A percentile compares a stretch with the other conserved stretches of the same genome.
These are phyloP conservation scores for Lachancea fermentati DNA, from an alignment of 805 yeast genomes.

Conservation along the genomic window DNA sequence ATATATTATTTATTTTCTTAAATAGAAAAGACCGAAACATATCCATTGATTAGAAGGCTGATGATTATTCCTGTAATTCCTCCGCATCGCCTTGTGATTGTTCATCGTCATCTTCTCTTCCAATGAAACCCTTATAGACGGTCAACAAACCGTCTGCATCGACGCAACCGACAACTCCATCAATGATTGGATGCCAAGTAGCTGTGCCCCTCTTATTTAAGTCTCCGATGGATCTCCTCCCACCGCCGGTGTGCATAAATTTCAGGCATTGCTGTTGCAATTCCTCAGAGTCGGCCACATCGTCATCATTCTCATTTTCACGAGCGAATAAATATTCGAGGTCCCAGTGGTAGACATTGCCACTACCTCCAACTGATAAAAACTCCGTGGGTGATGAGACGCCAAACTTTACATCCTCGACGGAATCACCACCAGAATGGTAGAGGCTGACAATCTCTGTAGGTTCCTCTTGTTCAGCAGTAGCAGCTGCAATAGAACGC, in stretches of 20 bases:
- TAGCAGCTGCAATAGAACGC: conserved; percentile 26
- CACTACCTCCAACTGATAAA: conserved; percentile 29
- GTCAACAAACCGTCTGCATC: conserved; percentile 26
- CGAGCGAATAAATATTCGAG: conserved; percentile 34
- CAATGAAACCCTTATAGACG: conserved; percentile 27
- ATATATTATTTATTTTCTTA: neutral
- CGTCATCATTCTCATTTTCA: conserved; percentile 41
- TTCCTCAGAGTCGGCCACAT: conserved; percentile 38
- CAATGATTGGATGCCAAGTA: conserved; percentile 27
- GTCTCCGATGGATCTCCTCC: conserved; percentile 18
- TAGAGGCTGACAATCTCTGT: conserved; percentile 23
- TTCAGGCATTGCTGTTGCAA: conserved; percentile 27
- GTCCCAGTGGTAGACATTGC: conserved; percentile 34
- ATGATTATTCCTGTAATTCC: too few relatives aligned
- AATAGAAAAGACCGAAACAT: neutral
- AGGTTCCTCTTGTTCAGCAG: conserved; percentile 20
- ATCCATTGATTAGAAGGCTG: neutral
- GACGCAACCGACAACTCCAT: conserved; percentile 24
- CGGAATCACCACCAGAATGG: conserved; percentile 32
- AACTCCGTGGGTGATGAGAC: conserved; percentile 28
- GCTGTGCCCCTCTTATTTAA: conserved; percentile 23
- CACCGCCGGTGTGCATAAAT: conserved; percentile 30
- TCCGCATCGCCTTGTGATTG: neutral
- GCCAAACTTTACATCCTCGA: conserved; percentile 29
- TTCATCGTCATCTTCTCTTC: conserved; percentile 19